Base-by-base conservation (phyloP, 768 basidiomycete genomes). In the Kwoniella heveanensis region DNA sequence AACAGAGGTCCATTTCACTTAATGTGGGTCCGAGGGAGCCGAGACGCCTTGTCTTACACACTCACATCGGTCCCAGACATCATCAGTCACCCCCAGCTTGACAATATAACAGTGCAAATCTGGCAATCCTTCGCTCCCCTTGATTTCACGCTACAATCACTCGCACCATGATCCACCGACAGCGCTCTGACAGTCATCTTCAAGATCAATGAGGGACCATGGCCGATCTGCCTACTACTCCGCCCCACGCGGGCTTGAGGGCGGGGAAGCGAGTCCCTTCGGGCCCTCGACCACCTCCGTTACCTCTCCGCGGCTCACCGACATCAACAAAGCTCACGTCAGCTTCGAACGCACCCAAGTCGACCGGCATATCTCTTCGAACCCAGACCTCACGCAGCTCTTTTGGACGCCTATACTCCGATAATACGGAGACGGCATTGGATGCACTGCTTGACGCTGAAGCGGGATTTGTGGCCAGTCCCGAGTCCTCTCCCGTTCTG, bases 391-490 rank as follows among this genome's bases (percentile, higher is more conserved):
- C 62, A 2, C 57, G 32, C 36, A 47, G 48, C 8, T 64, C 62
- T 3, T 26, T 57, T 12, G 27, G 55, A 21, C 57, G 50, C 19
- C 7, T 56, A 7, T 37, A 37, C 19, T 56, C 48, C 6, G 39
- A 32, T 10, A 49, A 47, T 17, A 37, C 32, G 25, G 59, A 59
- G 6, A 47, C 65, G 3, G 56, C 59, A 8, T 47, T 70, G 26
- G 66, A 64, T 30, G 52, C 60, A 2, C 60, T 65, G 9, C 49
- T 67, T 5, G 63, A 57, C 49, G 48, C 68, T 6, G 68, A 68
- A 46, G 54, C 57, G 54, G 68, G 63, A 25, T 72, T 61, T 27
- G 66, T 67, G 10, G 36, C 58, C 21, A 67, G 68, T 62, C 65
- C 68, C 10, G 68, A 67, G 29, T 39, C 32, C 10, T 66, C 67